A percentile compares a stretch with the other conserved stretches of the same genome.
These are phyloP conservation scores for Pelargonium australe DNA, from an alignment of 441 rosid species.

Conservation along the genomic window DNA sequence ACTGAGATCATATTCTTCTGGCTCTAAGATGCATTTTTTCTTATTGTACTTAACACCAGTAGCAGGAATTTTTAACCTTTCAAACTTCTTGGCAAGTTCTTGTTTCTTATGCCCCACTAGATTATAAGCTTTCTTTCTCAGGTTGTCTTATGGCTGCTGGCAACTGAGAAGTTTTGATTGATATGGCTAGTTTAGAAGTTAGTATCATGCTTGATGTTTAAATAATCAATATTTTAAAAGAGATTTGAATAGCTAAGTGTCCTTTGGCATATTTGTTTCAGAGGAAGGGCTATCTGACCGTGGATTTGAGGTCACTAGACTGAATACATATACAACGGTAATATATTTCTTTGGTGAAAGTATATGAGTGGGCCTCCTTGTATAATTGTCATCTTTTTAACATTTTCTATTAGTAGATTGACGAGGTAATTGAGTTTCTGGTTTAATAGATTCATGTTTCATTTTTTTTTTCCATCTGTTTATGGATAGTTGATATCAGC, in stretches of 20 bases:
- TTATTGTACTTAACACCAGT: background rate
- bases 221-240: too few species aligned
- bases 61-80: background rate
- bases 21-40: background rate
- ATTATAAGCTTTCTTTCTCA: background rate
- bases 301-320: slow-evolving; percentile 83
- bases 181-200: background rate
- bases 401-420: background rate
- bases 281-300: slow-evolving; percentile 77
- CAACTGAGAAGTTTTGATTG: background rate
- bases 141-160: background rate
- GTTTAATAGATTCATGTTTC: background rate
- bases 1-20: background rate
- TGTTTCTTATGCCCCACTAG: background rate
- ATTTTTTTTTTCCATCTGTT: background rate
- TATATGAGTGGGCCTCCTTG: background rate
- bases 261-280: slow-evolving; percentile 31
- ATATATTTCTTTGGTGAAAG: slow-evolving; percentile 23
- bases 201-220: background rate
- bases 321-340: slow-evolving; percentile 91
- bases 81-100: background rate
- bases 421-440: background rate
- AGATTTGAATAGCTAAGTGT: background rate
- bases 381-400: background rate
- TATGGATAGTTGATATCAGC: background rate